phyloP scores from a whole-genome alignment of 352 stramenopile species.

The Phytophthora pistaciae region DNA sequence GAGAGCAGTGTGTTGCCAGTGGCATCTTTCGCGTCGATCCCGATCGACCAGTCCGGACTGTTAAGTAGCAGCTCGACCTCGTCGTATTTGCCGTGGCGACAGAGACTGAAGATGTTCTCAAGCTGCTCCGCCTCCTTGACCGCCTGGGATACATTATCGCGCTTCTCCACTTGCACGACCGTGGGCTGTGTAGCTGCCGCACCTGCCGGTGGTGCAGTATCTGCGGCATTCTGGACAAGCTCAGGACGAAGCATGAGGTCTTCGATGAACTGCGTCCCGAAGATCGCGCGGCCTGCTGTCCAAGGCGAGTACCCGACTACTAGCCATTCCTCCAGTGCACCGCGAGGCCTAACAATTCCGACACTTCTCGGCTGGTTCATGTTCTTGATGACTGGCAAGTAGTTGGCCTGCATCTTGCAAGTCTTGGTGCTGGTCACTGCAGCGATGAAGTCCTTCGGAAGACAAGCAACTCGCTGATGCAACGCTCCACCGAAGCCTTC shows the following conservation, averaged over 20 bases:
- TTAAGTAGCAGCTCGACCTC: conserved; percentile 89
- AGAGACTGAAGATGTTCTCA: conserved; percentile 90
- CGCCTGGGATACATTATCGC: conserved; percentile 81
- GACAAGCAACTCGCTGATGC: conserved; percentile 70
- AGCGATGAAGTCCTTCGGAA: conserved; percentile 75
- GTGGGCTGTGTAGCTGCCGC: conserved; percentile 12
- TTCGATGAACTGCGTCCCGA: conserved; percentile 70
- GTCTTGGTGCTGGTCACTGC: conserved; percentile 78
- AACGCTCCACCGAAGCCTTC: conserved; percentile 62
- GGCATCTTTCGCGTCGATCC: conserved; percentile 93
- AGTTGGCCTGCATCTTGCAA: conserved; percentile 83
- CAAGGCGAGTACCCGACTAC: conserved; percentile 93
- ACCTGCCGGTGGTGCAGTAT: conserved; percentile 3
- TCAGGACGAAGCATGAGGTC: conserved; percentile 71
- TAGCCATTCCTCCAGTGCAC: conserved; percentile 91
- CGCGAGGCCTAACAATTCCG: conserved; percentile 87
- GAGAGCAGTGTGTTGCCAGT: conserved; percentile 95
- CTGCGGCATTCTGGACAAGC: conserved; percentile 35
- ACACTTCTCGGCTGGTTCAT: conserved; percentile 89
- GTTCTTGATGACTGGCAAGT: conserved; percentile 78
- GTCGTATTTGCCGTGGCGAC: conserved; percentile 91
- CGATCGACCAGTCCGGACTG: conserved; percentile 90
- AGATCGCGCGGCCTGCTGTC: conserved; percentile 76
- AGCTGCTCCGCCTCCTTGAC: conserved; percentile 91
- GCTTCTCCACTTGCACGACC: conserved; percentile 48